Base-by-base conservation (phyloP, 495 filamentous ascomycete species). In the Trichoderma asperelloides region DNA sequence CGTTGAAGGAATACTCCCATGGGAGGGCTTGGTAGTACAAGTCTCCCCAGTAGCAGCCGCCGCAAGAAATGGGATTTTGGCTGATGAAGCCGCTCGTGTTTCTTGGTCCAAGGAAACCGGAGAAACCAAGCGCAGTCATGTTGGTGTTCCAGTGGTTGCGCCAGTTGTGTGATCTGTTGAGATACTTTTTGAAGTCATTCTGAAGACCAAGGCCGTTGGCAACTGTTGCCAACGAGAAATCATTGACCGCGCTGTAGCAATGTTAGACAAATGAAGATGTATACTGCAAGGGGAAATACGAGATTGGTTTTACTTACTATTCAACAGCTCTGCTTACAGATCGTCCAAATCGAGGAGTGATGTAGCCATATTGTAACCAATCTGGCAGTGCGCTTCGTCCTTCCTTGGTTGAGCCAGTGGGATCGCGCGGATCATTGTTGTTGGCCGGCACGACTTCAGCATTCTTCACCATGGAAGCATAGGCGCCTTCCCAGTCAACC, bases 401-500 rank as follows among this genome's bases (percentile, higher is more conserved):
- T 73, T 92, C 83, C 71, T 90, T 87, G 1, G 86, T 89, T 0
- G 85, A 88, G 1, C 83, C 85, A 66, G 88, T 85, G 0, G 74
- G 77, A 8, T 88, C 86, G 76, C 81, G 81, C 0, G 80, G 71
- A 72, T 91, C 88, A 63, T 85, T 74, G 63, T 88, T 89, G 64
- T 84, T 84, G 6, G 76, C 70, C 0, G 89, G 89, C 0, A 78
- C 73, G 0, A 84, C 78, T 75, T 91, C 89, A 25, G 88, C 89
- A 64, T 92, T 82, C 65, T 83, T 86, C n/a, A 87, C 77, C 85
- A 92, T 89, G 37, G 89, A 88, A 39, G 76, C 73, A 69, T 87
- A 91, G 11, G 84, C 89, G 65, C 86, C 87, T n/a, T 80, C 76
- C 89, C 89, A 92, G 71, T 92, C 80, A 11, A 91, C 76, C n/a